Evolutionary conservation across 169 alveolate genomes (phyloP).

Genomic region (Plasmodium adleri): DNA sequence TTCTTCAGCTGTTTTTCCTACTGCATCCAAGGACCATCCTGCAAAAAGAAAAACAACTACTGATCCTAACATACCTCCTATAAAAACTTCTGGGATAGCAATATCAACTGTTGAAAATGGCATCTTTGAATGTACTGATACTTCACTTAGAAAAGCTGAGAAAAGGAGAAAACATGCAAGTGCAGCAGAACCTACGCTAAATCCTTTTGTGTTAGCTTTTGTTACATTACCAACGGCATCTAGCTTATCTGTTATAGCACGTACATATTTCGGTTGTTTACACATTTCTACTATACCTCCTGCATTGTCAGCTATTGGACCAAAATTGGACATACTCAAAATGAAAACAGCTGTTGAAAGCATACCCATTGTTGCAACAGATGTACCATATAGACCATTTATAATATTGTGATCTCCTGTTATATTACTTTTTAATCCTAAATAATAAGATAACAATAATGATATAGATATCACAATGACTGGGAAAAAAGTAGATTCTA

Average conservation of each 20-base stretch:
- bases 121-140: conserved; percentile 45
- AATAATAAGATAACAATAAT: conserved; percentile 78
- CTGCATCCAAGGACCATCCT: conserved; percentile 88
- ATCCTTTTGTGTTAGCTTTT: conserved; percentile 92
- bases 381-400: conserved; percentile 90
- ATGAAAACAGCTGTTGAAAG: conserved; percentile 86
- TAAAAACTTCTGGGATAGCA: conserved; percentile 86
- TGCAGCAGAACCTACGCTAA: conserved; percentile 92
- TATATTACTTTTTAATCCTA: conserved; percentile 73
- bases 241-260: conserved; percentile 88
- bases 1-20: conserved; percentile 89
- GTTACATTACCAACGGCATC: conserved; percentile 93
- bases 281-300: conserved; percentile 91
- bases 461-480: conserved; percentile 81
- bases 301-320: conserved; percentile 93
- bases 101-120: conserved; percentile 76
- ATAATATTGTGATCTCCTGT: conserved; percentile 29
- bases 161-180: conserved; percentile 89
- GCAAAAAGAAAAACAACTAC: conserved; percentile 90
- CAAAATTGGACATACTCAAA: conserved; percentile 87
- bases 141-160: conserved; percentile 89
- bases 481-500: conserved; percentile 86
- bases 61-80: conserved; percentile 89
- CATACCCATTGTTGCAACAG: conserved; percentile 93
- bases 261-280: conserved; percentile 84